phyloP scores from a whole-genome alignment of 257 asterid genomes.

The Misopates orontium region DNA sequence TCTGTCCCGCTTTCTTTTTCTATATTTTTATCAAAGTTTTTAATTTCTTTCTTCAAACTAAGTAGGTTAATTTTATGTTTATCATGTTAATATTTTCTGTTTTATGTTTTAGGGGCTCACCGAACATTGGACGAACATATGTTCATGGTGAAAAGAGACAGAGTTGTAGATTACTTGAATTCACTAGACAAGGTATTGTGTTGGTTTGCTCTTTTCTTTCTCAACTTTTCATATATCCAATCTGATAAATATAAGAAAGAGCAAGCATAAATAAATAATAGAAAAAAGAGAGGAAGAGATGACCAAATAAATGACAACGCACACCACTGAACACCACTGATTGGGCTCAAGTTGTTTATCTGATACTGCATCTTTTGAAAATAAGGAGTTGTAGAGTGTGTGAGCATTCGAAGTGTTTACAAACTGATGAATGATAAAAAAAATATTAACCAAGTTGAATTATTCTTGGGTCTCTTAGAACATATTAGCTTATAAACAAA shows the following conservation, averaged over 20 bases:
- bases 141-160: slow-evolving; percentile 91
- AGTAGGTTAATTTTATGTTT: not conserved
- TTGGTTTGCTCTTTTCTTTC: not conserved
- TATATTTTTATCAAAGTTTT: not conserved
- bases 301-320: too few species aligned
- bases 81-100: not conserved
- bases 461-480: too few species aligned
- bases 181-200: slow-evolving; percentile 80
- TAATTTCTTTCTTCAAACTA: not conserved
- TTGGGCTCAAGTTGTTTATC: too few species aligned
- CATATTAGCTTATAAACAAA: too few species aligned
- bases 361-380: too few species aligned
- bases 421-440: too few species aligned
- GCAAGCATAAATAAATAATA: too few species aligned
- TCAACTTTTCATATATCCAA: slow-evolving; percentile 6
- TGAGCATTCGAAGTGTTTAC: too few species aligned
- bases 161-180: slow-evolving; percentile 94
- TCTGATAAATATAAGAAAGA: too few species aligned
- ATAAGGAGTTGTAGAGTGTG: too few species aligned
- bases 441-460: too few species aligned
- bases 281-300: not conserved
- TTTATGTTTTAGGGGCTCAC: slow-evolving; percentile 63
- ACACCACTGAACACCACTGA: too few species aligned
- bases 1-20: not conserved
- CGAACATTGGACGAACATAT: slow-evolving; percentile 97